These are phyloP conservation scores for Cladosporium sphaerospermum DNA, from an alignment of 2,329 filamentous ascomycete species.

Conservation along the genomic window DNA sequence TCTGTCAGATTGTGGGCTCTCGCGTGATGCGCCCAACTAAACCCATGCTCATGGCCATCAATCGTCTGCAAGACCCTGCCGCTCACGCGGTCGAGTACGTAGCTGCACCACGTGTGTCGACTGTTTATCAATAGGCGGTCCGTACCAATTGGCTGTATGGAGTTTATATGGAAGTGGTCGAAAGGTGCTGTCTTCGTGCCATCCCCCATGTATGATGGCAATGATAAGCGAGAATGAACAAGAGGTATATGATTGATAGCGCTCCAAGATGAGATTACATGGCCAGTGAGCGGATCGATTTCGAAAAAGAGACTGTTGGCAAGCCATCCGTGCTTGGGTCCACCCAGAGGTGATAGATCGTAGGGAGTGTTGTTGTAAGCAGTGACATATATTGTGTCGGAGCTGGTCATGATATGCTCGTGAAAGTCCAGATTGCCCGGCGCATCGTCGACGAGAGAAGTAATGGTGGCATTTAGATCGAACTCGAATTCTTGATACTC, in stretches of 20 bases:
- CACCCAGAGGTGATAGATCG: conserved; percentile 30
- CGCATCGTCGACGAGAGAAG: not conserved
- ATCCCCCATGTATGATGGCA: conserved; percentile 7
- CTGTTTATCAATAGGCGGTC: conserved; percentile 20
- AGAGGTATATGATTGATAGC: conserved; percentile 30
- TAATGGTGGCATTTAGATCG: conserved; percentile 11
- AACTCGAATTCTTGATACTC: conserved; percentile 16
- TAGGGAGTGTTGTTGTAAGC: conserved; percentile 27
- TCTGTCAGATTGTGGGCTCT: conserved; percentile 19
- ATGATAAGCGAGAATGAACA: conserved; percentile 13
- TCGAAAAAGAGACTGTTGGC: conserved; percentile 37
- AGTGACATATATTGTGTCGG: conserved; percentile 27
- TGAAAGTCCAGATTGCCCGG: conserved; percentile 28
- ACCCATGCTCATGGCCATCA: conserved; percentile 19
- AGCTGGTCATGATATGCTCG: conserved; percentile 27
- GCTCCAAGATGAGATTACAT: conserved; percentile 39
- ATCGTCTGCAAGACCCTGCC: conserved; percentile 22
- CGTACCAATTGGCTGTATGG: conserved; percentile 18
- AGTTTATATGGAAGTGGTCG: conserved; percentile 27
- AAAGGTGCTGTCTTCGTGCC: conserved; percentile 15
- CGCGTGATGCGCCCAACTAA: conserved; percentile 20
- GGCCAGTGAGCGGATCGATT: conserved; percentile 36
- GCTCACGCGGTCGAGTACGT: conserved; percentile 15
- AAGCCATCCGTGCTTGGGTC: conserved; percentile 30
- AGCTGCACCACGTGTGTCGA: conserved; percentile 22